Evolutionary conservation across 345 rosid species (phyloP), one percentile per base, ranked within the genome.

Genomic region (Linum tenue): DNA sequence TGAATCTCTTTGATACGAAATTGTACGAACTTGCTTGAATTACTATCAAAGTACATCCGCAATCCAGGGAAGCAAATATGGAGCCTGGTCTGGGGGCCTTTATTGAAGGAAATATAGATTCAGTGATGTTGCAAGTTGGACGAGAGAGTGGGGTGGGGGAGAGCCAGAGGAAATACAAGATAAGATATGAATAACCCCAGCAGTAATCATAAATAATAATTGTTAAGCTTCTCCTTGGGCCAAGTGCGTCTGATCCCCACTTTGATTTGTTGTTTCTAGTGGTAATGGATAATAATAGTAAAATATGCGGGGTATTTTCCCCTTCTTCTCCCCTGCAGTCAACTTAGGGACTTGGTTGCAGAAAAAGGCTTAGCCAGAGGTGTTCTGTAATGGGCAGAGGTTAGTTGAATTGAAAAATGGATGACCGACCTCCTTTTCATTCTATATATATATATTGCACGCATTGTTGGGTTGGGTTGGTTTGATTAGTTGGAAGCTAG

Each of bases 141-240:
- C 3, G 12, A 69, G 62, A 36, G 74, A 62, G 66, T 65, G 76
- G 74, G 68, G 31, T 22, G 31, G 31, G 31, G 31, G 31, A 22
- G 0, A 22, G 31, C 31, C 31, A 67, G 75, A 62, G 53, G 36
- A 67, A 76, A 39, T 15, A 62, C 2, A 62, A 82, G 85, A 90
- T 83, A 80, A 82, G 88, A 83, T 80, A 65, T 72, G 72, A 73
- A 48, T 48, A 48, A 48, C 11, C 31, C 31, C 53, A 48, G 12
- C 12, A 48, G 14, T 48, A 12, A 48, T 48, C 53, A 48, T 48
- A 37, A 57, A 6, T n/a, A 57, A 10, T 9, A 57, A 57, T 35
- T 57, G 53, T 86, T 81, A 81, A 80, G 86, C 73, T 75, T 79
- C 81, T 22, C 31, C 31, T 79, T 73, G 86, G 86, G 79, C 81